A percentile compares a stretch with the other conserved stretches of the same genome.
Conservation (phyloP, 768 basidiomycete species). For the Tylopilus rubrobrunneus region DNA sequence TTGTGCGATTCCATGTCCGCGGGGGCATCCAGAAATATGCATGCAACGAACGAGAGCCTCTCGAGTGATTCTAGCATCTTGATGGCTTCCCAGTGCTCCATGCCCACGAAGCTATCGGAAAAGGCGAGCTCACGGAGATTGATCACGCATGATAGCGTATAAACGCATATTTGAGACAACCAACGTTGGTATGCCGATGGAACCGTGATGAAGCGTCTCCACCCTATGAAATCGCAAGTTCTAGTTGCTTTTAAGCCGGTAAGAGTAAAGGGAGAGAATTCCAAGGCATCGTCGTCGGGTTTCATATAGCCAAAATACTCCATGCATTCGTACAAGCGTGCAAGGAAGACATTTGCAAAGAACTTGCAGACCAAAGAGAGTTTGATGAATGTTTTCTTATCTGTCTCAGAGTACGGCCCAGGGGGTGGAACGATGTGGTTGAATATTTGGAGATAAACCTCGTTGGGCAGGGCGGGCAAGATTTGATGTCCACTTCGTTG, state of each 20-base stretch:
- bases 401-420: background rate
- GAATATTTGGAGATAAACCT: slow-evolving; percentile 41
- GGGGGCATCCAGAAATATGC: background rate
- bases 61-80: slow-evolving; percentile 12
- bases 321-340: slow-evolving; percentile 37
- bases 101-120: slow-evolving; percentile 3
- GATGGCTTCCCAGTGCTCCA: slow-evolving; percentile 13
- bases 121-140: slow-evolving; percentile 16
- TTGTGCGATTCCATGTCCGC: background rate
- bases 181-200: background rate
- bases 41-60: slow-evolving; percentile 6
- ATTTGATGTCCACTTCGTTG: slow-evolving; percentile 3
- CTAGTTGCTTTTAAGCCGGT: slow-evolving; percentile 20
- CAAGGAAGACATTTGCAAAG: slow-evolving; percentile 37
- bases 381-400: slow-evolving; percentile 2
- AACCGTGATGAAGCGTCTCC: background rate
- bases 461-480: slow-evolving; percentile 37
- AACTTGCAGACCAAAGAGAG: slow-evolving; percentile 42
- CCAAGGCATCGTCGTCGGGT: background rate
- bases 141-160: slow-evolving; percentile 14
- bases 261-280: no score
- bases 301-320: slow-evolving; percentile 15
- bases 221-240: slow-evolving; percentile 11
- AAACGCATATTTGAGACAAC: background rate
- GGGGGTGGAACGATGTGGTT: slow-evolving; percentile 26